Evolutionary conservation across 73 alveolate species (phyloP).

Genomic region (Paraurostyla sp.): DNA sequence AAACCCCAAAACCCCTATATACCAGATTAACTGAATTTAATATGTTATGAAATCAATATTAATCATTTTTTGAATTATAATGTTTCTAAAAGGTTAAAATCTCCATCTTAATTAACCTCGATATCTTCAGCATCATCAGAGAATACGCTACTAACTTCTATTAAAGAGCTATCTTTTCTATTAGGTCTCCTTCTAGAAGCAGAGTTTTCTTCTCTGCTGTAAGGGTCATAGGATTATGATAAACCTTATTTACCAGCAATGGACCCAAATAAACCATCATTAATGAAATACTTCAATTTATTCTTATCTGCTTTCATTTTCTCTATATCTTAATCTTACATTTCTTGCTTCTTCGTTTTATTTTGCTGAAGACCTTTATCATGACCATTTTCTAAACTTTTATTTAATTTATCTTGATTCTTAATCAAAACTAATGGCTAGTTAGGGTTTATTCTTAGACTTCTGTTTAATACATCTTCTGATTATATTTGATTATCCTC

Average conservation of each 20-base stretch:
- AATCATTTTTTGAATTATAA: too few species aligned
- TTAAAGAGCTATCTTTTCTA: background rate
- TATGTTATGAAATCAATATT: too few species aligned
- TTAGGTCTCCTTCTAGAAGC: background rate
- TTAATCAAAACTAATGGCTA: background rate
- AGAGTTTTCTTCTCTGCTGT: background rate
- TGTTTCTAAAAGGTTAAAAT: background rate
- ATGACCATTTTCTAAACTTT: background rate
- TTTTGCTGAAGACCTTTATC: background rate
- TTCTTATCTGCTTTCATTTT: background rate
- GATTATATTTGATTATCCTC: background rate
- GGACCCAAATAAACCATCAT: constrained; percentile 16
- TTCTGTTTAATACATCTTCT: constrained; percentile 14
- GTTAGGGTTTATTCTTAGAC: background rate
- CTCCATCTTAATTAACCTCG: background rate
- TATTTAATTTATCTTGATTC: background rate
- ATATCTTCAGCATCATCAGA: constrained; percentile 2
- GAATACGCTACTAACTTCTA: constrained; percentile 19
- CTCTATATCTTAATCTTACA: constrained; percentile 4
- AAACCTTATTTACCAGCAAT: background rate
- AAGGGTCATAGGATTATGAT: background rate
- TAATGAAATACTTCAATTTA: constrained; percentile 13
- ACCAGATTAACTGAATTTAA: too few species aligned
- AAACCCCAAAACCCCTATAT: too few species aligned
- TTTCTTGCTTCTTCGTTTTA: constrained; percentile 16